These are phyloP conservation scores for Aegilops tauschii DNA, from an alignment of 176 grass and related monocot species.

Conservation along the genomic window DNA sequence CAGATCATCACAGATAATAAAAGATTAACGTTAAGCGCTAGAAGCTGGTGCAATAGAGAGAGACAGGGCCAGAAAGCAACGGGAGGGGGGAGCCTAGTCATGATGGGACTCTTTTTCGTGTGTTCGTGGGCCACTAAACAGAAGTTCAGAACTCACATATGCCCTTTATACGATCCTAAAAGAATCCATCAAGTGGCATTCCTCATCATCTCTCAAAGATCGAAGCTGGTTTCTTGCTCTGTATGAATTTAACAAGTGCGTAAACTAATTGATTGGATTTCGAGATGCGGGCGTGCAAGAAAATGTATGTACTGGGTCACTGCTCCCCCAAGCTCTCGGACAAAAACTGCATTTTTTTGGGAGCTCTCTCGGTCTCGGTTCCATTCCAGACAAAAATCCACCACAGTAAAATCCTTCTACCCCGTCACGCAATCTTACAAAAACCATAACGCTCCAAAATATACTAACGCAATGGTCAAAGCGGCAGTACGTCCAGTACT, in stretches of 20 bases:
- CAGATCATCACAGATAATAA: too few species aligned
- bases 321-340: not conserved
- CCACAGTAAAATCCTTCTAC: not conserved
- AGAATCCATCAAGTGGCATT: too few species aligned
- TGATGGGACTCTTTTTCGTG: conserved; percentile 30
- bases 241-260: not conserved
- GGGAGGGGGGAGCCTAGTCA: not conserved
- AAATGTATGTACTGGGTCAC: not conserved
- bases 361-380: not conserved
- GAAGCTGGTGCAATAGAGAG: conserved; percentile 18
- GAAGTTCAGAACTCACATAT: not conserved
- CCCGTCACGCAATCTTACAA: not conserved
- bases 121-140: conserved; percentile 39
- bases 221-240: not conserved
- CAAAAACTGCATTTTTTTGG: conserved; percentile 21
- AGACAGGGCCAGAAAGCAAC: conserved; percentile 36
- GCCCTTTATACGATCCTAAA: too few species aligned
- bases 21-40: not conserved
- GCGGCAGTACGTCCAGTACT: not conserved
- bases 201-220: not conserved
- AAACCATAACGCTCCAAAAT: conserved; percentile 7
- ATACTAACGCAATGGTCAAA: conserved; percentile 18
- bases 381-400: conserved; percentile 32
- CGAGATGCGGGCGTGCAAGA: conserved; percentile 28
- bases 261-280: not conserved